A percentile compares a stretch with the other conserved stretches of the same genome.
These are phyloP conservation scores for Fagopyrum tataricum DNA, from an alignment of 148 eudicot genomes.

Conservation along the genomic window DNA sequence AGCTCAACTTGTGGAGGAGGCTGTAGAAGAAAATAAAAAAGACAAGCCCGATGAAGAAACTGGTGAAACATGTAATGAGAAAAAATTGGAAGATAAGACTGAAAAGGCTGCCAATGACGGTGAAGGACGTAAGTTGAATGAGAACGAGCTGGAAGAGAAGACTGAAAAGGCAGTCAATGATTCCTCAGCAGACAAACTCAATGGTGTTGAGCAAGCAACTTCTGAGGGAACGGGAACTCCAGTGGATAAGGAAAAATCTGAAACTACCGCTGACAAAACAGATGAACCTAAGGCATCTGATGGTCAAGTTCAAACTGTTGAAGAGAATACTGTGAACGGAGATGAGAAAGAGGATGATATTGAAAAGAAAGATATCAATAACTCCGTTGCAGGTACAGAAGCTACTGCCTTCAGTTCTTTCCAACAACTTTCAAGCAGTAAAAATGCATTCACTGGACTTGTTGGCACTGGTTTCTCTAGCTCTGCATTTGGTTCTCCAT, in stretches of 20 bases:
- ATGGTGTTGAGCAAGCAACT: too few species aligned
- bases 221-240: constrained; percentile 7
- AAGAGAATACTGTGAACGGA: constrained; percentile 18
- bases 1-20: constrained; percentile 11
- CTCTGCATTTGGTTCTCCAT: constrained; percentile 49
- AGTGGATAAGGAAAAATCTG: not conserved
- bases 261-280: constrained; percentile 1
- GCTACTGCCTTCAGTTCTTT: constrained; percentile 59
- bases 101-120: too few species aligned
- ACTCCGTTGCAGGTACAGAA: constrained; percentile 24
- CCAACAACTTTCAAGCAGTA: constrained; percentile 79
- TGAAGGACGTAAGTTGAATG: too few species aligned
- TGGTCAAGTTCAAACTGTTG: constrained; percentile 14
- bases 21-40: constrained; percentile 21
- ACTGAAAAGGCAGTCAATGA: too few species aligned
- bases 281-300: constrained; percentile 8
- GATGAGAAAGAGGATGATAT: constrained; percentile 30
- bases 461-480: constrained; percentile 78
- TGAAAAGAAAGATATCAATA: not conserved
- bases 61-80: constrained; percentile 17
- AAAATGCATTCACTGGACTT: constrained; percentile 90
- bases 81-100: too few species aligned
- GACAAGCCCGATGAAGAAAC: constrained; percentile 24
- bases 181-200: too few species aligned
- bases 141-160: too few species aligned